Evolutionary conservation across 1,284 basidiomycete genomes (phyloP), one percentile per base, ranked within the genome.

Genomic region (Pterulicium gracile): DNA sequence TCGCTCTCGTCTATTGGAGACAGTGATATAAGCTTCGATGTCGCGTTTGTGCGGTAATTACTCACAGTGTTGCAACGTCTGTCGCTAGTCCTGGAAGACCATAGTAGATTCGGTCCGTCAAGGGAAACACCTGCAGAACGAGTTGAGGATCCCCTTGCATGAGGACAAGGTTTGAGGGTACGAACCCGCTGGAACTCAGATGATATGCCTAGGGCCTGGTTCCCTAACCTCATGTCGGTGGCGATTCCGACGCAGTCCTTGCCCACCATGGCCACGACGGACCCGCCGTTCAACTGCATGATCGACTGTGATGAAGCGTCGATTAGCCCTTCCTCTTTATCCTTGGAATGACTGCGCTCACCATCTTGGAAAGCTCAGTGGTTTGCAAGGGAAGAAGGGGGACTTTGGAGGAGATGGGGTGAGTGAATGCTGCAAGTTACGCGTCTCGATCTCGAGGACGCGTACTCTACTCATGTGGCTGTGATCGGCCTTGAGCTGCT

Each of bases 211-310:
- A 96, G 67, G 10, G 88, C 81, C 62, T 95, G 88, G 57, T 88
- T 88, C 51, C 96, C 96, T 50, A 98, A 70, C 52, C 96, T 81
- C 55, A 97, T 65, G 69, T 99, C 96, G 46, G 85, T 92, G 24
- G 96, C 96, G 67, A 99, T 98, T 48, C 95, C 96, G 49, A 99
- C 96, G 64, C 96, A 99, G 60, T 94, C 89, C 71, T 98, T 98
- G 53, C 96, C 96, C 51, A 87, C 86, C 93, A 98, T 98, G 68
- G 96, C 96, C 66, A 99, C 79, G 58, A 96, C 91, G 67, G 92
- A 96, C 67, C 96, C 96, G 69, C 91, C 91, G 73, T 94, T 94
- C 55, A 81, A 76, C 68, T 89, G 76, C 85, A 89, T 83, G 56
- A 84, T 80, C 60, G 86, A 89, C 87, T 88, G 51, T 19, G 32